Conservation (phyloP, 1,284 basidiomycete species). For the Ceratobasidium sp. region DNA sequence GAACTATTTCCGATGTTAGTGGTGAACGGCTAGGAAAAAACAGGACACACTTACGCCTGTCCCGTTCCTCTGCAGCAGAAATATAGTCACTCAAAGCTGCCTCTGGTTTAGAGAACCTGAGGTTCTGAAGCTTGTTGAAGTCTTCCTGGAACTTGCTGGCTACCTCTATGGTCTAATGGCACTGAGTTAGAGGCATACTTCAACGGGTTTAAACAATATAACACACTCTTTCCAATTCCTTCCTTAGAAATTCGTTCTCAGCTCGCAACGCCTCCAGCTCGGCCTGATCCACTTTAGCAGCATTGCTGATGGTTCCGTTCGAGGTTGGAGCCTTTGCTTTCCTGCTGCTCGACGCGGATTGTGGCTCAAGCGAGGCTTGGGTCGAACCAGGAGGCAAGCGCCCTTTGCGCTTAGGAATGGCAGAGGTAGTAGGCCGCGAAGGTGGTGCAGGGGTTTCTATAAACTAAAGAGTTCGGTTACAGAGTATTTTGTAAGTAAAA, state of each 20-base stretch:
- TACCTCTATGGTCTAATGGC: conserved; percentile 47
- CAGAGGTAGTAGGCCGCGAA: conserved; percentile 4
- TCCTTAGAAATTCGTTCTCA: conserved; percentile 41
- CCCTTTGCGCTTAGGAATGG: conserved; percentile 31
- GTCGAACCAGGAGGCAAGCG: not conserved
- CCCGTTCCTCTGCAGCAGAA: conserved; percentile 61
- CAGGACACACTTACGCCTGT: conserved; percentile 59
- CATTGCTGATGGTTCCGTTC: not conserved
- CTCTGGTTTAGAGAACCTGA: conserved; percentile 72
- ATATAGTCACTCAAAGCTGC: conserved; percentile 60
- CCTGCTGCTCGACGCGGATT: conserved; percentile 1
- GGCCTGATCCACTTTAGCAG: not conserved
- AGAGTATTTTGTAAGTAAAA: not conserved
- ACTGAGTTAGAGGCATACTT: conserved; percentile 3
- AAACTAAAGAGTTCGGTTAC: not conserved
- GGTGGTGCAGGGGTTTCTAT: conserved; percentile 30
- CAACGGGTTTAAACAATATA: not conserved
- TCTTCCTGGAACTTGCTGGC: conserved; percentile 50
- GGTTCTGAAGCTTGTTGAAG: conserved; percentile 60
- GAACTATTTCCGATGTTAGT: conserved; percentile 56
- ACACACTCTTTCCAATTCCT: conserved; percentile 44
- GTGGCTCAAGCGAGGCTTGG: conserved; percentile 13
- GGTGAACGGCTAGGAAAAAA: conserved; percentile 21
- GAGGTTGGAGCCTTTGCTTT: not conserved
- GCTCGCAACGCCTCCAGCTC: conserved; percentile 12